A percentile compares a stretch with the other conserved stretches of the same genome.
Conservation (phyloP, 78 protist genomes). For the Tieghemostelium lacteum region DNA sequence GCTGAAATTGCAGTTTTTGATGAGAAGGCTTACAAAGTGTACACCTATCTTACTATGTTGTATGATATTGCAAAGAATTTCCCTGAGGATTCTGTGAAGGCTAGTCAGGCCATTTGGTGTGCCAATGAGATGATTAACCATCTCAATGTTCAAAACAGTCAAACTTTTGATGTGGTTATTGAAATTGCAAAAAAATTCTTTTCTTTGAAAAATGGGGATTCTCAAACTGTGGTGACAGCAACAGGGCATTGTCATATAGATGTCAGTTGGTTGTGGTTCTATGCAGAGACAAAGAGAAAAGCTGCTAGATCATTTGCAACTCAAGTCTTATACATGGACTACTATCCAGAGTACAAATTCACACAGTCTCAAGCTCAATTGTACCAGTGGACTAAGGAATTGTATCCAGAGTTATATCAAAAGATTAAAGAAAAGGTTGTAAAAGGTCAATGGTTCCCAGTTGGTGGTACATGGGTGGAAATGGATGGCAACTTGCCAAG, state of each 20-base stretch:
- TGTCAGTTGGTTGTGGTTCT: slow-evolving; percentile 91
- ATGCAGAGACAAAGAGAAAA: slow-evolving; percentile 83
- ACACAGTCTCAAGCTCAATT: slow-evolving; percentile 83
- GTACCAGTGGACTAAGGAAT: slow-evolving; percentile 41
- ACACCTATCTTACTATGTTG: slow-evolving; percentile 50
- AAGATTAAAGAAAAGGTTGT: slow-evolving; percentile 33
- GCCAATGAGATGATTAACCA: slow-evolving; percentile 68
- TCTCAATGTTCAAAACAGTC: slow-evolving; percentile 12
- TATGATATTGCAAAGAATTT: slow-evolving; percentile 74
- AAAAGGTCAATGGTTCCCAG: slow-evolving; percentile 77
- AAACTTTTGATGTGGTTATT: slow-evolving; percentile 12
- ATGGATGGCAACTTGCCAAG: slow-evolving; percentile 92
- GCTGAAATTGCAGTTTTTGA: slow-evolving; percentile 53
- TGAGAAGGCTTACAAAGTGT: slow-evolving; percentile 34
- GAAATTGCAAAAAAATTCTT: slow-evolving; percentile 34
- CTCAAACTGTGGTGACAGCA: slow-evolving; percentile 33
- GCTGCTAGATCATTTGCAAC: slow-evolving; percentile 80
- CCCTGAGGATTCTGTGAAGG: slow-evolving; percentile 51
- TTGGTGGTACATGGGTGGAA: slow-evolving; percentile 91
- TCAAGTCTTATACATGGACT: slow-evolving; percentile 75
- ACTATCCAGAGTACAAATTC: slow-evolving; percentile 70
- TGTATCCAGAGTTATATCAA: slow-evolving; percentile 83
- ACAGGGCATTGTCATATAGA: slow-evolving; percentile 87
- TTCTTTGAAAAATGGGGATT: slow-evolving; percentile 17
- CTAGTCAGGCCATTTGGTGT: slow-evolving; percentile 22